Evolutionary conservation across 805 yeast genomes (phyloP).

Genomic region (Cyberlindnera mississippiensis): DNA sequence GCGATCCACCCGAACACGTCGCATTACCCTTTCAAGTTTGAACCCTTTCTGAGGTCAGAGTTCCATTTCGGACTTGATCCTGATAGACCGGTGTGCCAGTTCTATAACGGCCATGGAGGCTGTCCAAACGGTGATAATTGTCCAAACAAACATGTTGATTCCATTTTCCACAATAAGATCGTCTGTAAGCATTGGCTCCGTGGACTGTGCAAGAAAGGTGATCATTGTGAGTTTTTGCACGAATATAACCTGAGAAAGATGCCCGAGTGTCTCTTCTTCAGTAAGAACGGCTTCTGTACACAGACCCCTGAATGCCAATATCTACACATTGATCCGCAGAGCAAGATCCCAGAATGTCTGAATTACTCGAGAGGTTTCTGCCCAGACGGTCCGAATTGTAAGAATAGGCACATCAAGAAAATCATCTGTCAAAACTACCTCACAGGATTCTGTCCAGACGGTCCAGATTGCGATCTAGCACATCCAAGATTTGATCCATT

Average conservation of each 20-base stretch:
- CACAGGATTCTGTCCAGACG: slow-evolving; percentile 92
- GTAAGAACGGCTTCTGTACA: slow-evolving; percentile 79
- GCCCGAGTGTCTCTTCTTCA: slow-evolving; percentile 93
- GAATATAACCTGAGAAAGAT: slow-evolving; percentile 90
- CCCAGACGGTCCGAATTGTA: slow-evolving; percentile 84
- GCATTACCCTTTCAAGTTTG: slow-evolving; percentile 59
- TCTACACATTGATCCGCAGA: slow-evolving; percentile 84
- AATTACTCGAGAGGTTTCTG: slow-evolving; percentile 88
- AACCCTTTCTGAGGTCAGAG: slow-evolving; percentile 76
- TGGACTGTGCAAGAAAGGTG: slow-evolving; percentile 95
- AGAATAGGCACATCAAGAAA: slow-evolving; percentile 73
- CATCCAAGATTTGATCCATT: slow-evolving; percentile 74
- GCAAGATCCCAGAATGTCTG: slow-evolving; percentile 83
- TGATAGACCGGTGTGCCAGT: slow-evolving; percentile 83
- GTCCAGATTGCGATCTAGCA: slow-evolving; percentile 62
- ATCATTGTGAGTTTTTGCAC: slow-evolving; percentile 92
- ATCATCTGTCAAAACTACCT: slow-evolving; percentile 74
- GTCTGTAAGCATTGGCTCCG: slow-evolving; percentile 98
- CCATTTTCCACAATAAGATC: slow-evolving; percentile 64
- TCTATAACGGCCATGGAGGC: slow-evolving; percentile 56
- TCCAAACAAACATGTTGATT: slow-evolving; percentile 79
- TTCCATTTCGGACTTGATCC: slow-evolving; percentile 82
- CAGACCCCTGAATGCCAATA: slow-evolving; percentile 93
- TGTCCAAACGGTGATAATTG: slow-evolving; percentile 88
- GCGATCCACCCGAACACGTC: slow-evolving; percentile 38